Evolutionary conservation across 1,284 basidiomycete genomes (phyloP).

Genomic region (Boletus sp.): DNA sequence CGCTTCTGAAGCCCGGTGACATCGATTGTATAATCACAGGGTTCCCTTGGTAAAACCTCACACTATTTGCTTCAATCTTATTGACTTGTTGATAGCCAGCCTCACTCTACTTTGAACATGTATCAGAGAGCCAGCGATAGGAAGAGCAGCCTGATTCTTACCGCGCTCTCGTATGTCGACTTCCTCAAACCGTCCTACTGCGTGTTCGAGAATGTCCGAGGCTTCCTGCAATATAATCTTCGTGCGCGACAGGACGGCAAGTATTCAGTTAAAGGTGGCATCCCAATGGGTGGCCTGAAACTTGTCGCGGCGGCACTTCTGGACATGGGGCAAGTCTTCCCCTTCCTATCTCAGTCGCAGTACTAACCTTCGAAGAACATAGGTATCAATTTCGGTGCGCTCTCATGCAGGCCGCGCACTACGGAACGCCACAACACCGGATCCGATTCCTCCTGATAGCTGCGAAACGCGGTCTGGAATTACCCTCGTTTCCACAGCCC

Average conservation of each 20-base stretch:
- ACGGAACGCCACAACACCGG: slow-evolving; percentile 71
- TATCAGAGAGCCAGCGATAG: slow-evolving; percentile 54
- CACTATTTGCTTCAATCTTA: background rate
- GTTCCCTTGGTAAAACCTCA: slow-evolving; percentile 64
- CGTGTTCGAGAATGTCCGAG: slow-evolving; percentile 75
- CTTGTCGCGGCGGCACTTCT: slow-evolving; percentile 60
- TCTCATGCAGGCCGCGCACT: slow-evolving; percentile 70
- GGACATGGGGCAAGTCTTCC: slow-evolving; percentile 57
- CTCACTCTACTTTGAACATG: slow-evolving; percentile 60
- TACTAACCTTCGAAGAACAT: background rate
- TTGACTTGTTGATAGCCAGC: slow-evolving; percentile 45
- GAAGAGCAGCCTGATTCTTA: slow-evolving; percentile 60
- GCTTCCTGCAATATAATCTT: slow-evolving; percentile 62
- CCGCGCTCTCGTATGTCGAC: slow-evolving; percentile 66
- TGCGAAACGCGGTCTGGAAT: slow-evolving; percentile 50
- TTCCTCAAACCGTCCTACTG: slow-evolving; percentile 60
- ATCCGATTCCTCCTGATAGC: slow-evolving; percentile 74
- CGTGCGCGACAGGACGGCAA: slow-evolving; percentile 52
- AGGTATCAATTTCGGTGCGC: slow-evolving; percentile 72
- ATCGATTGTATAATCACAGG: slow-evolving; percentile 68
- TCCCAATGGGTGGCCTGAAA: slow-evolving; percentile 69
- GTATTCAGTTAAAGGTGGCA: slow-evolving; percentile 58
- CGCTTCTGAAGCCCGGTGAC: slow-evolving; percentile 52
- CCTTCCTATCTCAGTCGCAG: background rate
- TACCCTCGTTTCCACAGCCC: slow-evolving; percentile 70